Evolutionary conservation across 495 filamentous ascomycete genomes (phyloP), one percentile per base, ranked within the genome.

Genomic region (Sabuloglossum arenarium): DNA sequence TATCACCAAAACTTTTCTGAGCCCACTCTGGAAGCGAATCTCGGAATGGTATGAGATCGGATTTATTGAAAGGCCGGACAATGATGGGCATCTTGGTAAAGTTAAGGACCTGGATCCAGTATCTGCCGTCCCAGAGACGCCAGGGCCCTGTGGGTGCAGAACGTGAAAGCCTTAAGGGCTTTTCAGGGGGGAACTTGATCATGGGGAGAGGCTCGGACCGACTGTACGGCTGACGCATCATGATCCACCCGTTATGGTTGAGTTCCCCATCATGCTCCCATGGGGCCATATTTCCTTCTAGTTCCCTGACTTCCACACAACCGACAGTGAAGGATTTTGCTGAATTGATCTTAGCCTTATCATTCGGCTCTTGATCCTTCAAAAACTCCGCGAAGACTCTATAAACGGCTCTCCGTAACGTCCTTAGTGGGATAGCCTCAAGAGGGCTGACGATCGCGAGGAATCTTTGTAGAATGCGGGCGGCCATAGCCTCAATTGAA

Each of bases 81-180:
- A 67, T 47, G 0, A 82, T 25, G 2, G 62, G 54, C 56, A 60
- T 60, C 1, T 64, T 61, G 0, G 72, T 59, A 16, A 61, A 64
- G 59, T 74, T 70, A 16, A 63, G 59, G 11, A 87, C 42, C 3
- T 80, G 75, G 34, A 94, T 68, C 90, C 90, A 97, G 69, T 76
- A 94, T 9, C 90, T 76, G 10, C 82, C 76, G 64, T 97, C 90
- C 76, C 79, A 95, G 0, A 91, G 69, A 2, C 60, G 60, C 75
- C 74, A 80, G 0, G 57, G 30, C n/a, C 30, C 39, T 28, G 43
- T 42, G 3, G 23, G 5, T 16, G 42, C 54, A 27, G 10, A n/a
- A 28, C 1, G 10, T 29, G 16, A 24, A 3, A 9, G 3, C 37
- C 30, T 43, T 28, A 24, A 25, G 52, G 1, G 43, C 24, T 0